Evolutionary conservation across 2,329 filamentous ascomycete genomes (phyloP).

Genomic region (Botryotinia convoluta): DNA sequence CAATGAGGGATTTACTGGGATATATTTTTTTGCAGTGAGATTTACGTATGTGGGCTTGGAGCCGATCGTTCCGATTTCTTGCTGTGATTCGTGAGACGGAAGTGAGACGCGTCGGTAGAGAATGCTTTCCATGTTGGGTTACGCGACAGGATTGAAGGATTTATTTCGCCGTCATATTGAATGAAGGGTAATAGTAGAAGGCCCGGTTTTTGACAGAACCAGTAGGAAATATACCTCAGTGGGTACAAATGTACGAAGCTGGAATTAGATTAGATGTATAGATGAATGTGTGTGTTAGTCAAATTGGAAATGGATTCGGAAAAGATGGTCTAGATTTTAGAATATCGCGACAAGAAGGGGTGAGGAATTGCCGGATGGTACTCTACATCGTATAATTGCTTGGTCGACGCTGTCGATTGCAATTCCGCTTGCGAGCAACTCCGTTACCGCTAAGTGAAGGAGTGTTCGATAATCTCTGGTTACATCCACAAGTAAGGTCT

Average conservation of each 20-base stretch:
- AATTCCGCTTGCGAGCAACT: neutral
- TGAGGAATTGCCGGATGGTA: neutral
- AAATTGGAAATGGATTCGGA: neutral
- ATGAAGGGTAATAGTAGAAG: neutral
- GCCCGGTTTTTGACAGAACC: neutral
- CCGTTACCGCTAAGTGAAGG: neutral
- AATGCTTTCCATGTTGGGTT: neutral
- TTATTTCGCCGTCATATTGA: neutral
- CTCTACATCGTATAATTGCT: neutral
- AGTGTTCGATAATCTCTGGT: neutral
- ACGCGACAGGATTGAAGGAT: neutral
- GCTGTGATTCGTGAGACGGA: neutral
- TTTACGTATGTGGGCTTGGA: neutral
- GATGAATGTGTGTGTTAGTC: neutral
- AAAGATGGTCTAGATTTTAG: neutral
- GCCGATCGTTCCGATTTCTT: slow-evolving; percentile 8
- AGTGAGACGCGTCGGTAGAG: slow-evolving; percentile 1
- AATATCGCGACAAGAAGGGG: neutral
- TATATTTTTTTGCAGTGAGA: neutral
- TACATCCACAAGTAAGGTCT: neutral
- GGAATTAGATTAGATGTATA: neutral
- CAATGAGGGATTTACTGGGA: slow-evolving; percentile 14
- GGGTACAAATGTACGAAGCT: neutral
- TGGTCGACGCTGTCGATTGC: neutral
- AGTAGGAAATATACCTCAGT: slow-evolving; percentile 17